Percentiles rank a stretch among this genome's conserved stretches.
Conservation (phyloP, 2,329 filamentous ascomycete genomes). For the Leptosphaerulina australis region DNA sequence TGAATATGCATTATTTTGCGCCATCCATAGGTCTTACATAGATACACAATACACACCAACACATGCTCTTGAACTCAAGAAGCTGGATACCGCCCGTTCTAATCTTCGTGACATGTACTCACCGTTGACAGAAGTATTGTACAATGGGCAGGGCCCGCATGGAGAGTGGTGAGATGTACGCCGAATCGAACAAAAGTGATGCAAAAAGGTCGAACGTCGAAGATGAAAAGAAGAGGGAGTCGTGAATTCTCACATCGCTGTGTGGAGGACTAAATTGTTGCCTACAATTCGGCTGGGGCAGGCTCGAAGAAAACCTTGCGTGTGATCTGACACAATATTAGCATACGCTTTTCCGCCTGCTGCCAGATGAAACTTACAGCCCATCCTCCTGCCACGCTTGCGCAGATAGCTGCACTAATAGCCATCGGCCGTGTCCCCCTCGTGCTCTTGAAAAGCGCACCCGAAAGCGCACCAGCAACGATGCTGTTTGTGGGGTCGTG, state of each 20-base stretch:
- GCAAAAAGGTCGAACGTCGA: constrained; percentile 20
- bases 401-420: constrained; percentile 91
- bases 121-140: constrained; percentile 26
- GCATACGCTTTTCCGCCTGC: background rate
- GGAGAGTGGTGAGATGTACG: constrained; percentile 27
- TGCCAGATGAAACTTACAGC: constrained; percentile 62
- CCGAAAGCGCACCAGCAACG: constrained; percentile 81
- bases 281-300: constrained; percentile 11
- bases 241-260: too few species aligned
- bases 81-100: constrained; percentile 11
- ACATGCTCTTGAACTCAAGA: constrained; percentile 5
- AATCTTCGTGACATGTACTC: constrained; percentile 13
- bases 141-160: constrained; percentile 22
- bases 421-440: constrained; percentile 88
- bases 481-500: constrained; percentile 86
- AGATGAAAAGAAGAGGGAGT: constrained; percentile 14
- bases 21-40: constrained; percentile 18
- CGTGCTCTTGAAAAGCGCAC: constrained; percentile 96
- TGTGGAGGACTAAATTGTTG: background rate
- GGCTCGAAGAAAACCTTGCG: constrained; percentile 38
- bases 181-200: constrained; percentile 22
- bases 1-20: constrained; percentile 20
- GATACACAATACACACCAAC: constrained; percentile 16
- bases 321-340: constrained; percentile 28
- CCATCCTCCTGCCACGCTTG: constrained; percentile 83